phyloP scores from a whole-genome alignment of 345 rosid genomes.

The Lepidium africanum region DNA sequence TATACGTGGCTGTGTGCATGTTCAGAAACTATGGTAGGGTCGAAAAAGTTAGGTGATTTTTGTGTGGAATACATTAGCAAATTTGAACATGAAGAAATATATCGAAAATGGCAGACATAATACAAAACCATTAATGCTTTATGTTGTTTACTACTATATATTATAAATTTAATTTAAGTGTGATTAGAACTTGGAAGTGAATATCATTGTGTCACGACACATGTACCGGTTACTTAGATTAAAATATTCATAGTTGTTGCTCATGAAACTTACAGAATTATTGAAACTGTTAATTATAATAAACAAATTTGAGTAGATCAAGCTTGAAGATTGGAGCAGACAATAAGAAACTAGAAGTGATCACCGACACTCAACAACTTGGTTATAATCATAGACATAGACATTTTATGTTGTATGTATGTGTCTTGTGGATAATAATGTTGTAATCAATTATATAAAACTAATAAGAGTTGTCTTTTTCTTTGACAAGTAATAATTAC shows the following conservation, averaged over 20 bases:
- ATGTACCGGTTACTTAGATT: slow-evolving; percentile 1
- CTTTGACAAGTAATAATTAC: background rate
- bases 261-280: slow-evolving; percentile 23
- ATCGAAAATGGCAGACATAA: slow-evolving; percentile 31
- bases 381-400: slow-evolving; percentile 8
- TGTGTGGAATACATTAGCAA: slow-evolving; percentile 25
- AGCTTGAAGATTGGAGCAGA: slow-evolving; percentile 13
- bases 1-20: slow-evolving; percentile 32
- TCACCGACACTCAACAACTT: slow-evolving; percentile 24
- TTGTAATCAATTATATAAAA: slow-evolving; percentile 12
- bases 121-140: slow-evolving; percentile 5
- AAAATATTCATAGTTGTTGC: background rate
- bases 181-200: slow-evolving; percentile 17
- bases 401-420: slow-evolving; percentile 13
- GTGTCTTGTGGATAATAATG: slow-evolving; percentile 16
- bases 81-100: slow-evolving; percentile 11
- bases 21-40: slow-evolving; percentile 28
- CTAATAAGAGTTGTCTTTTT: background rate
- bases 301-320: background rate
- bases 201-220: slow-evolving; percentile 24
- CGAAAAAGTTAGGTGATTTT: slow-evolving; percentile 15
- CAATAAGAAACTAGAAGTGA: slow-evolving; percentile 4
- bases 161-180: background rate
- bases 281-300: background rate
- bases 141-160: background rate